These are phyloP conservation scores for Camellia sinensis DNA, from an alignment of 148 eudicot genomes.

Conservation along the genomic window DNA sequence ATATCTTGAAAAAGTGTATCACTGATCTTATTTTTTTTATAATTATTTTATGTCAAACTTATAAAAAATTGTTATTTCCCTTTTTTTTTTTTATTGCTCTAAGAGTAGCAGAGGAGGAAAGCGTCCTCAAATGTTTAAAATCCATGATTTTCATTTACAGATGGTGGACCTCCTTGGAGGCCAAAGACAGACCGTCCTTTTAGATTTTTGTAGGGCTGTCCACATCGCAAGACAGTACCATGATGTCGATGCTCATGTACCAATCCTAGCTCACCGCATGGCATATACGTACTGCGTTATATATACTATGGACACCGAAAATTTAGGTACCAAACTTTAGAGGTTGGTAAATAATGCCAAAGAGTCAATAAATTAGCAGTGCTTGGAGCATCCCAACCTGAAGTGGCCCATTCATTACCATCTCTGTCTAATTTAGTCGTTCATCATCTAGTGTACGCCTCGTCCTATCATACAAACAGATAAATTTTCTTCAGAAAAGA, in stretches of 20 bases:
- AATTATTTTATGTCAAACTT: no score
- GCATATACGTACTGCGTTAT: not conserved
- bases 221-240: slow-evolving; percentile 4
- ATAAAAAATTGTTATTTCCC: no score
- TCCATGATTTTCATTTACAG: no score
- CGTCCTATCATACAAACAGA: not conserved
- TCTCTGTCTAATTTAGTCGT: not conserved
- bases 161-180: not conserved
- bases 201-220: not conserved
- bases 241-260: not conserved
- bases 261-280: not conserved
- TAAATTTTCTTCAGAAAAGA: no score
- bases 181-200: not conserved
- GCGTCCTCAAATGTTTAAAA: no score
- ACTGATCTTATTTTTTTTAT: no score
- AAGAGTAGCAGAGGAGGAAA: no score
- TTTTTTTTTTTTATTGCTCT: no score
- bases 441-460: not conserved
- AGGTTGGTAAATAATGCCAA: slow-evolving; percentile 14
- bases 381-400: not conserved
- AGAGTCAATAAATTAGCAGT: not conserved
- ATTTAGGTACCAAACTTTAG: not conserved
- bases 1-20: no score
- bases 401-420: not conserved
- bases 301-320: not conserved